Evolutionary conservation across 768 basidiomycete species (phyloP).

Genomic region (Cystobasidiopsis lactophilus): DNA sequence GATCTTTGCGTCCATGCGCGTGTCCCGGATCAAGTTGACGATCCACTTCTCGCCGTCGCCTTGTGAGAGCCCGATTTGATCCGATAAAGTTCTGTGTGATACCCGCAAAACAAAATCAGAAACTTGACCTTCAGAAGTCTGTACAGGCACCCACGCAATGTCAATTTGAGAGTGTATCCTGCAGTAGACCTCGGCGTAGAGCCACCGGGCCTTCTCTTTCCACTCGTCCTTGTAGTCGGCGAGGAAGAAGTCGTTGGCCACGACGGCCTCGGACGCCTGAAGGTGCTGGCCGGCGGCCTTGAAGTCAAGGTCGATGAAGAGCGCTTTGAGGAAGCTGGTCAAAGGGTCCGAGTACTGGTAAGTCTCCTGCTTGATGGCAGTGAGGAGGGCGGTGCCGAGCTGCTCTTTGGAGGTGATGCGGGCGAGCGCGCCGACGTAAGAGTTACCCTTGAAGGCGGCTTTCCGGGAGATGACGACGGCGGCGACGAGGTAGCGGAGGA

Average conservation of each 20-base stretch:
- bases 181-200: conserved; percentile 94
- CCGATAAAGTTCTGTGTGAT: conserved; percentile 53
- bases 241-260: conserved; percentile 84
- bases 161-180: conserved; percentile 60
- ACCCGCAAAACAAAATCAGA: not conserved
- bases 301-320: conserved; percentile 90
- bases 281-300: conserved; percentile 76
- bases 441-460: conserved; percentile 22
- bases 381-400: conserved; percentile 40
- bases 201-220: conserved; percentile 82
- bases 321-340: conserved; percentile 74
- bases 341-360: conserved; percentile 91
- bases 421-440: conserved; percentile 9
- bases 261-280: conserved; percentile 35
- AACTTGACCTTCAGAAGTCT: not conserved
- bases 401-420: conserved; percentile 8
- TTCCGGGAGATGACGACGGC: conserved; percentile 65
- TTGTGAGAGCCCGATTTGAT: conserved; percentile 71
- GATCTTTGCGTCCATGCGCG: conserved; percentile 93
- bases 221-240: conserved; percentile 78
- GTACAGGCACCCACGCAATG: conserved; percentile 25
- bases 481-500: conserved; percentile 78
- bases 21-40: conserved; percentile 94
- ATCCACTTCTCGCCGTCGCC: conserved; percentile 99
- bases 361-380: conserved; percentile 84